Evolutionary conservation across 208 protist genomes (phyloP).

Genomic region (Trypanosoma scelopori): DNA sequence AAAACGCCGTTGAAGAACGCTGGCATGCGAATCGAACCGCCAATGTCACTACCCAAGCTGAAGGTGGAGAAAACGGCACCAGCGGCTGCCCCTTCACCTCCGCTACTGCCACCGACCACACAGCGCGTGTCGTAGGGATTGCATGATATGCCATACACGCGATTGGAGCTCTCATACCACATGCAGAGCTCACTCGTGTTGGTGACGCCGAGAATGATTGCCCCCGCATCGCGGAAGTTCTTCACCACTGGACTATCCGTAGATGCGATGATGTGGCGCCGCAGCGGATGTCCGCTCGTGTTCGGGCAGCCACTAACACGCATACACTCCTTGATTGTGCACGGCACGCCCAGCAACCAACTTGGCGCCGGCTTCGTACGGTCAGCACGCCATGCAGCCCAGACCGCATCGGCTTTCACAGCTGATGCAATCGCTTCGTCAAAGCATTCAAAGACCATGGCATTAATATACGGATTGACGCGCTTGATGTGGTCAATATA

Average conservation of each 20-base stretch:
- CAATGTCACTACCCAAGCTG: conserved; percentile 87
- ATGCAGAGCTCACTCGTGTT: conserved; percentile 90
- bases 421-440: conserved; percentile 69
- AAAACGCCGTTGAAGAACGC: conserved; percentile 91
- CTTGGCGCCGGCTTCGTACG: conserved; percentile 45
- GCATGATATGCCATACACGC: conserved; percentile 87
- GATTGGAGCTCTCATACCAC: conserved; percentile 90
- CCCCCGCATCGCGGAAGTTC: conserved; percentile 85
- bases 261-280: conserved; percentile 43
- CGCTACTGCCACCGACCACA: conserved; percentile 86
- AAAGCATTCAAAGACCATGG: conserved; percentile 83
- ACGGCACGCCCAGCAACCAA: conserved; percentile 84
- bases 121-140: conserved; percentile 89
- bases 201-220: conserved; percentile 90
- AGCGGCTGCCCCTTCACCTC: conserved; percentile 79
- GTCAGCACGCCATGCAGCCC: conserved; percentile 60
- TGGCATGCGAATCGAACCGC: conserved; percentile 90
- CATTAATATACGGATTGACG: conserved; percentile 82
- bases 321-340: conserved; percentile 90
- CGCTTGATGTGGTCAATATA: conserved; percentile 84
- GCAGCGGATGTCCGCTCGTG: conserved; percentile 63
- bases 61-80: conserved; percentile 80
- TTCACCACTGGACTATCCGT: conserved; percentile 76
- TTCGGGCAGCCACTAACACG: conserved; percentile 77
- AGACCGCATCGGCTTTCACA: conserved; percentile 53